These are phyloP conservation scores for Lepidium campestre DNA, from an alignment of 441 rosid genomes.

Conservation along the genomic window DNA sequence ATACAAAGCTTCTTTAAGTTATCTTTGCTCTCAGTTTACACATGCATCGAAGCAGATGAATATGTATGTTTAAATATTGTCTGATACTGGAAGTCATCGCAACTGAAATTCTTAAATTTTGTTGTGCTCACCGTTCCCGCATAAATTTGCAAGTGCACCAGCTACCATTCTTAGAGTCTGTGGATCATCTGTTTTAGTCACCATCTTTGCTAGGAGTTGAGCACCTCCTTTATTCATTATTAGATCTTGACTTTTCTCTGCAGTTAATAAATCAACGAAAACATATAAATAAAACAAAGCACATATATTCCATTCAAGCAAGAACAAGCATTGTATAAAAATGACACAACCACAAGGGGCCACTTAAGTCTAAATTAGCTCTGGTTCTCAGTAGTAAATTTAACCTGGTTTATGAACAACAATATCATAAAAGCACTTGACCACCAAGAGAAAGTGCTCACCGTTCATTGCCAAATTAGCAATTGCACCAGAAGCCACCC, in stretches of 20 bases:
- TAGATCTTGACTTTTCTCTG: slow-evolving; percentile 79
- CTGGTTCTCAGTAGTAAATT: background rate
- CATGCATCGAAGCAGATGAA: slow-evolving; percentile 6
- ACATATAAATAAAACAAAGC: background rate
- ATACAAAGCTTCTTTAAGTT: background rate
- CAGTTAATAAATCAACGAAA: background rate
- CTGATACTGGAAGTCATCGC: background rate
- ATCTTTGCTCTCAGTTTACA: background rate
- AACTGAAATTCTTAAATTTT: background rate
- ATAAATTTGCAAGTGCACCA: slow-evolving; percentile 86
- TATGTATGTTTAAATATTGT: background rate
- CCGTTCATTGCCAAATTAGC: slow-evolving; percentile 98
- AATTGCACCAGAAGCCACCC: slow-evolving; percentile 93
- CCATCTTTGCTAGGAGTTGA: slow-evolving; percentile 63
- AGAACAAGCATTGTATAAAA: background rate
- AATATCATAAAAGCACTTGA: background rate
- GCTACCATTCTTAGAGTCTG: slow-evolving; percentile 95
- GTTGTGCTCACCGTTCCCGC: slow-evolving; percentile 73
- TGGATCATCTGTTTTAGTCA: slow-evolving; percentile 68
- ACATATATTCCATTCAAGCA: background rate
- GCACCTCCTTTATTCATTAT: slow-evolving; percentile 91
- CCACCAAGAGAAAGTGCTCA: slow-evolving; percentile 22
- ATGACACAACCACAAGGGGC: slow-evolving; percentile 5
- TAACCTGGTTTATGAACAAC: background rate
- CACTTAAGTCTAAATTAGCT: background rate